Percentiles rank a stretch among this genome's conserved stretches.
Evolutionary conservation across 352 stramenopile genomes (phyloP).

Genomic region (Phytophthora sojae): DNA sequence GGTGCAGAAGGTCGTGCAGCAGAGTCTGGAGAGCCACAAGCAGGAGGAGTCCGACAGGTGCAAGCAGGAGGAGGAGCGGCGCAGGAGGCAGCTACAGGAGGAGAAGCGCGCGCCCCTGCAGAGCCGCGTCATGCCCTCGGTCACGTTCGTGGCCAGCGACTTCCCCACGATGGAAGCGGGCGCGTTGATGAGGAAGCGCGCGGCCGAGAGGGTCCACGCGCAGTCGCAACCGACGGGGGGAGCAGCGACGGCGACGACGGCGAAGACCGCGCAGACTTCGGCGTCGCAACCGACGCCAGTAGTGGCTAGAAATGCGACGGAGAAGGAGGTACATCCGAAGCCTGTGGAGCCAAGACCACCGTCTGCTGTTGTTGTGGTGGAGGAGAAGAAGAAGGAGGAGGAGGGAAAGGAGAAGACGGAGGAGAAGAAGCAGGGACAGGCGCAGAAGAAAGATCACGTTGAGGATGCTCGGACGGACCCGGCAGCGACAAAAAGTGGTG

Average conservation of each 20-base stretch:
- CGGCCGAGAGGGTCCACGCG: background rate
- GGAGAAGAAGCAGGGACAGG: background rate
- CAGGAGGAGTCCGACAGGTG: background rate
- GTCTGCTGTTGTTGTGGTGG: background rate
- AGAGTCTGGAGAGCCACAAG: constrained; percentile 3
- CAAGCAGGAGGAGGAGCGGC: background rate
- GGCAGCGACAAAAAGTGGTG: background rate
- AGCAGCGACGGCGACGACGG: background rate
- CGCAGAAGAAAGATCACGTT: background rate
- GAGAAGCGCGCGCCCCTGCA: constrained; percentile 15
- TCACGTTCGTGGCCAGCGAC: constrained; percentile 38
- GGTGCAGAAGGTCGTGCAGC: constrained; percentile 5
- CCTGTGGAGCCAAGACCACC: constrained; percentile 7
- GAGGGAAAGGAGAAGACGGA: background rate
- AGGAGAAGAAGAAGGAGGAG: background rate
- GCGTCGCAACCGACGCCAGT: background rate
- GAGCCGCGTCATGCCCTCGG: constrained; percentile 36
- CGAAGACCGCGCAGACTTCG: background rate
- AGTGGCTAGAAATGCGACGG: background rate
- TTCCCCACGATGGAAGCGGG: constrained; percentile 44
- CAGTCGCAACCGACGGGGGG: background rate
- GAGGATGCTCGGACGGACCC: background rate
- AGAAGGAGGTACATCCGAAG: constrained; percentile 9
- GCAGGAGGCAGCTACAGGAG: background rate
- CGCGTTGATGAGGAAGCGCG: constrained; percentile 23